A percentile compares a stretch with the other conserved stretches of the same genome.
Conservation (phyloP, 1,284 basidiomycete genomes). For the Trametes sp. region DNA sequence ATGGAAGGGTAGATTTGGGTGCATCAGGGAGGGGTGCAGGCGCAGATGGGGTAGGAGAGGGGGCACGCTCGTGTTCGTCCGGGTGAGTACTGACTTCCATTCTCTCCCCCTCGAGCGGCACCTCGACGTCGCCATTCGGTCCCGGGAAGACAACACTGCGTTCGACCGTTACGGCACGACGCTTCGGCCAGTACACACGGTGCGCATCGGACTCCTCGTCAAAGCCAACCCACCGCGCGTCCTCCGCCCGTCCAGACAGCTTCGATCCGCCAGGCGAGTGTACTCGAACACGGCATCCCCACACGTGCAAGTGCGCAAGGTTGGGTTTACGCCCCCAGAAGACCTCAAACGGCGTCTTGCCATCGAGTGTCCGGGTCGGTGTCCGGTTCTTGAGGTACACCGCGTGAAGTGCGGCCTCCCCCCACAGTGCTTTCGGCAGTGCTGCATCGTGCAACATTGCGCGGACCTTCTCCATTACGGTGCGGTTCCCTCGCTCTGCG, state of each 20-base stretch:
- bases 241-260: conserved; percentile 17
- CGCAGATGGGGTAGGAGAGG: not conserved
- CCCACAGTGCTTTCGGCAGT: conserved; percentile 35
- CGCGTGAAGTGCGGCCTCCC: conserved; percentile 26
- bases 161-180: conserved; percentile 28
- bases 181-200: conserved; percentile 36
- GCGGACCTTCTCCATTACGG: conserved; percentile 29
- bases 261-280: conserved; percentile 30
- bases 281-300: conserved; percentile 40
- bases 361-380: conserved; percentile 22
- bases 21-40: not conserved
- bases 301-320: conserved; percentile 14
- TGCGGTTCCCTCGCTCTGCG: conserved; percentile 46
- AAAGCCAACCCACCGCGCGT: conserved; percentile 37
- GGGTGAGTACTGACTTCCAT: not conserved
- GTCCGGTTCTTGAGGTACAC: conserved; percentile 33
- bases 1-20: not conserved
- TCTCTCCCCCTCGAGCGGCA: conserved; percentile 12
- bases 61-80: not conserved
- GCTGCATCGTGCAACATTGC: conserved; percentile 36
- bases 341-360: conserved; percentile 34
- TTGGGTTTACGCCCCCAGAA: conserved; percentile 20
- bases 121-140: conserved; percentile 1
- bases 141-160: conserved; percentile 30
- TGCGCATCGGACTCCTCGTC: conserved; percentile 34